Base-by-base conservation (phyloP, 2,329 filamentous ascomycete genomes). In the Calonectria pseudoturangicola region DNA sequence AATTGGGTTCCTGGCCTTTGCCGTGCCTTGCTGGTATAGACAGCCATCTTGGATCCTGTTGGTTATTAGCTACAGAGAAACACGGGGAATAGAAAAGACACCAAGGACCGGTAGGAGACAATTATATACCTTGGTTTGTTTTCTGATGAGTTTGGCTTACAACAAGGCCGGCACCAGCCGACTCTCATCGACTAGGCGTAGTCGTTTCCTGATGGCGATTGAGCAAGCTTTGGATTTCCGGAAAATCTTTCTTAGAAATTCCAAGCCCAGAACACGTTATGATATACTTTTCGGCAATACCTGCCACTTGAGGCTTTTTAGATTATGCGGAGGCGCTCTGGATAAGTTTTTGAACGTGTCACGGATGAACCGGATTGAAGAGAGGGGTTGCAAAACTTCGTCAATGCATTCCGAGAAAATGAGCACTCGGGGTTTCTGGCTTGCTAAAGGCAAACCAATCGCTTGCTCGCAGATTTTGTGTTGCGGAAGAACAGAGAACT, bases 1-100 rank as follows among this genome's bases (percentile, higher is more conserved):
- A 56, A 36, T 15, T 66, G 75, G 33, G 48, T 27, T 36, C 25
- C 3, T 9, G 60, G 68, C 18, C 39, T 73, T 13, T 51, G 45
- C 25, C 75, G 73, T 10, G 48, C 30, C 28, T 48, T 74, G 41
- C 41, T 27, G 18, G 48, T 73, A 21, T 72, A 70, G 30, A 36
- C 56, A 21, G 56, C 56, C 76, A 79, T 80, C 7, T 10, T 30
- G 16, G 47, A 60, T 10, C 27, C 36, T 65, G 21, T n/a, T 16
- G 12, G 12, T 3, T 6, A 27, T 58, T 18, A 72, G 48, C 9
- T 12, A 27, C 3, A 33, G 16, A 39, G n/a, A 12, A 39, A 10
- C 10, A 33, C 2, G n/a, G 18, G 36, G 10, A 9, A 7, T 36
- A 36, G 21, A 21, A 36, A 7, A 56, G n/a, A 9, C 4, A 1